Conservation (phyloP, 768 basidiomycete genomes). For the Serendipita sp. region DNA sequence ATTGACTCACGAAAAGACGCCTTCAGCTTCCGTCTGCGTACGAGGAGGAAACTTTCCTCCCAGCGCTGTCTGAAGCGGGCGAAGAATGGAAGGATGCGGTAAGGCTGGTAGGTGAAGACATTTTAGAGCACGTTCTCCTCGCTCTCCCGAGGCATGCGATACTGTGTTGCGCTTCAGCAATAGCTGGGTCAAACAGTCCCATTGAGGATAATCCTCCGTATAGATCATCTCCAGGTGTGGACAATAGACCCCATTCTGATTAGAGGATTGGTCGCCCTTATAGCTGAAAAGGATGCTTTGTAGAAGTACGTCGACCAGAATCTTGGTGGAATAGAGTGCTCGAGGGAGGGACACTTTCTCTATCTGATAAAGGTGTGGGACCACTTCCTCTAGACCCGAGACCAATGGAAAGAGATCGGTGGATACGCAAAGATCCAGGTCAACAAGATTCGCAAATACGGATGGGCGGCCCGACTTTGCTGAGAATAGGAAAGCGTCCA, state of each 20-base stretch:
- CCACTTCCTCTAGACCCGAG: neutral
- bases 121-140: neutral
- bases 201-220: neutral
- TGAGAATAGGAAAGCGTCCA: neutral
- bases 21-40: neutral
- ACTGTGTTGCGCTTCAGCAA: neutral
- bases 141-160: neutral
- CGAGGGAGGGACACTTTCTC: neutral
- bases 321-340: neutral
- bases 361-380: neutral
- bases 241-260: neutral
- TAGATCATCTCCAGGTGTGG: neutral
- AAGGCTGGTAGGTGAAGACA: neutral
- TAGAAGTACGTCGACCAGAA: neutral
- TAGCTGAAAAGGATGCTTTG: neutral
- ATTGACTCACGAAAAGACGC: neutral
- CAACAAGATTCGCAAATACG: neutral
- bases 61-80: neutral
- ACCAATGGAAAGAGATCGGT: neutral
- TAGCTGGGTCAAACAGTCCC: neutral
- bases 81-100: neutral
- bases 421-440: constrained; percentile 1
- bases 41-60: neutral
- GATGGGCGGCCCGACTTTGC: neutral
- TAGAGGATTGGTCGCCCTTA: too few species aligned